Evolutionary conservation across 257 asterid species (phyloP), one percentile per base, ranked within the genome.

Genomic region (Solanum neorickii): DNA sequence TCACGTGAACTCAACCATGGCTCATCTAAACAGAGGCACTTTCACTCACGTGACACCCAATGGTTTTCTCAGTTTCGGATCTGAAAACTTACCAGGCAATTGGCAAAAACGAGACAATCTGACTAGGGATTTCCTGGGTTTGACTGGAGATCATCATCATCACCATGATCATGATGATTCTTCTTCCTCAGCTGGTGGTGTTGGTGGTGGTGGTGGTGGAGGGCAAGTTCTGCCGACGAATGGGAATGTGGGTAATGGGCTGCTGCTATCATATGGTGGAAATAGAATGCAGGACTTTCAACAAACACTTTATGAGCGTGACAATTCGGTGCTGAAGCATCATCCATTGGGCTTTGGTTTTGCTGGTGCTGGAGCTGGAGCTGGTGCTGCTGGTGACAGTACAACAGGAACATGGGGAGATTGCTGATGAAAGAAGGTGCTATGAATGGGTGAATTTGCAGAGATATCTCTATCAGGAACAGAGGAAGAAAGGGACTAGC

Each of bases 91-190:
- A 6, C 86, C 88, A 12, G 80, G 52, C 39, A 10, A 31, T 49
- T 96, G 99, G 99, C 93, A 93, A 84, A 90, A 91, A 88, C 90
- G 72, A n/a, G 98, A 94, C 42, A 89, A 91, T 31, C 29, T 93
- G 87, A 96, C 99, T 21, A 88, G 98, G 86, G 98, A 96, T 75
- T 96, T 96, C 80, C 93, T 96, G 15, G 99, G 99, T 39, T 88
- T 96, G 87, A 90, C 94, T 0, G 93, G 92, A 25, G 94, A 91
- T 65, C 94, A 92, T 12, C 29, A 92, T 65, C 94, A 92, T 12
- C 27, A 37, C 7, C 39, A 86, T 39, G 35, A 85, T 52, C 72
- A 62, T 46, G 70, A 69, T 12, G 52, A 70, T 29, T 86, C 84
- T 25, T 86, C 75, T 21, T 73, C 75, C 21, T 69, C 86, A 65